Evolutionary conservation across 768 basidiomycete genomes (phyloP), one percentile per base, ranked within the genome.

Genomic region (Boletus eberwhitei): DNA sequence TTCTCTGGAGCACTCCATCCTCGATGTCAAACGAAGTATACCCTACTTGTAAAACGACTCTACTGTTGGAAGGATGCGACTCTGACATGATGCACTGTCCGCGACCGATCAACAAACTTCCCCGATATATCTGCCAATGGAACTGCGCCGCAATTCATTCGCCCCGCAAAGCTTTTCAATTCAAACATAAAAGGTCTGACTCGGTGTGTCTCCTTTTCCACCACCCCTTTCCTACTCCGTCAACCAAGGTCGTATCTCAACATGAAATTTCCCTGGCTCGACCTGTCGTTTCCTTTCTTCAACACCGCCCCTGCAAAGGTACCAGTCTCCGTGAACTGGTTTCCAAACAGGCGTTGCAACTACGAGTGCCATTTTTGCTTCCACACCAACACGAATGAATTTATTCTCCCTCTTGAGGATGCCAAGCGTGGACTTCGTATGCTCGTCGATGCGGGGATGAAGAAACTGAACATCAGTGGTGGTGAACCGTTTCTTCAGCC

Each of bases 331-430:
- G 67, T 66, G 3, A 67, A 67, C 45, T 67, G 66, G 66, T 67
- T 67, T 21, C 66, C 66, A 0, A 60, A 61, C 21, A 50, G 66
- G 17, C 52, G 59, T 1, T 67, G 66, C 41, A 77, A 77, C 36
- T 77, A 77, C 22, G 55, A 64, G 8, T 75, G 74, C 34, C 64
- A 70, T 5, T 75, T 77, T 48, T 77, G 75, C 55, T 76, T 77
- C 43, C 75, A 77, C 36, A 77, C 75, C 1, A 65, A 59, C 44
- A 73, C 67, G 14, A 73, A 70, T n/a, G 49, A 67, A 3, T 61
- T 59, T 12, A 72, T 75, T 17, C 64, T 77, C 5, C 67, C 69
- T 2, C 37, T 77, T 12, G 68, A 74, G 2, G 65, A 75, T 9
- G 73, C 72, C 1, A 74, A 74, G 29, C 64, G 52, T 2, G 73